These are phyloP conservation scores for Lepidium sativum DNA, from an alignment of 345 rosid genomes.

Conservation along the genomic window DNA sequence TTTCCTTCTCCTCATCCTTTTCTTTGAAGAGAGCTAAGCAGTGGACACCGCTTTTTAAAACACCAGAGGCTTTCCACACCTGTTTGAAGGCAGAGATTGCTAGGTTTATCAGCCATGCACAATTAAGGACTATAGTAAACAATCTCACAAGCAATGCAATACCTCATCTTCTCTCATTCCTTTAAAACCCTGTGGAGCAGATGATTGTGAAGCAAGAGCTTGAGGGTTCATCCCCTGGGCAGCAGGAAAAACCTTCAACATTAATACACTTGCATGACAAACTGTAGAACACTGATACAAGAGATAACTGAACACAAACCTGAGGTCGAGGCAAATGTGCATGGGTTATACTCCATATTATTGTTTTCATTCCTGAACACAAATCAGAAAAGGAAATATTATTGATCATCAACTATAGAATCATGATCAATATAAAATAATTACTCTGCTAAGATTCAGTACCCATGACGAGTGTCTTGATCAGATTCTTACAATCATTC, in stretches of 20 bases:
- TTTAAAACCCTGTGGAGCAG: conserved; percentile 76
- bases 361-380: conserved; percentile 90
- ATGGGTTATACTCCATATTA: conserved; percentile 95
- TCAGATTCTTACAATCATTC: conserved; percentile 89
- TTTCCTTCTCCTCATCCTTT: conserved; percentile 95
- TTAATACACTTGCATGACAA: conserved; percentile 6
- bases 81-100: conserved; percentile 29
- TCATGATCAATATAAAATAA: not conserved
- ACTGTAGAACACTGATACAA: conserved; percentile 8
- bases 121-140: conserved; percentile 6
- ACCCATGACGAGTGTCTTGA: conserved; percentile 99
- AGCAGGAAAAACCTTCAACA: conserved; percentile 44
- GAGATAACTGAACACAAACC: conserved; percentile 40
- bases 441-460: conserved; percentile 25
- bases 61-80: conserved; percentile 99
- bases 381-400: not conserved
- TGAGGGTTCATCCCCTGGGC: conserved; percentile 60
- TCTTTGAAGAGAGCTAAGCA: conserved; percentile 98
- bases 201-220: conserved; percentile 53
- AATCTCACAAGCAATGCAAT: conserved; percentile 16
- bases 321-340: conserved; percentile 94
- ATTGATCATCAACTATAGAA: not conserved
- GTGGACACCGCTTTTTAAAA: conserved; percentile 91
- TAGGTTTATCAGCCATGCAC: conserved; percentile 1
- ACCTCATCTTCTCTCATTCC: conserved; percentile 99